These are phyloP conservation scores for Wallacemonas rigidus DNA, from an alignment of 208 protist genomes.

Conservation along the genomic window DNA sequence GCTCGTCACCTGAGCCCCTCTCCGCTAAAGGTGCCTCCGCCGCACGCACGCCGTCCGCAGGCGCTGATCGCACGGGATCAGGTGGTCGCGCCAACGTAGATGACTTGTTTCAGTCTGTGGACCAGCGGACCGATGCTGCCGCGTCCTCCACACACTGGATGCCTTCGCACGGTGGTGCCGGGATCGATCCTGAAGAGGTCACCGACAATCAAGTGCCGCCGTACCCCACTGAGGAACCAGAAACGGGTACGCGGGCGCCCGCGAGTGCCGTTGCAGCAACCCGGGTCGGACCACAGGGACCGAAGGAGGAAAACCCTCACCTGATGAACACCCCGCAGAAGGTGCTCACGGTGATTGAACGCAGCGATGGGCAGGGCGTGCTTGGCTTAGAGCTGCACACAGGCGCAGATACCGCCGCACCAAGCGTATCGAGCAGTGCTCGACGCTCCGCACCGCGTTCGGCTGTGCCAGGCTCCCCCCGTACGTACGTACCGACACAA, in stretches of 20 bases:
- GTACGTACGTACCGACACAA: too few relatives aligned
- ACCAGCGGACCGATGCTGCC: slow-evolving; percentile 10
- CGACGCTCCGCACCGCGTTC: not conserved
- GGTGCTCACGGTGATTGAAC: slow-evolving; percentile 17
- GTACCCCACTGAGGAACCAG: slow-evolving; percentile 16
- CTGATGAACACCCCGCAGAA: slow-evolving; percentile 18
- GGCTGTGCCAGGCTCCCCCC: not conserved
- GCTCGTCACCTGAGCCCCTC: not conserved
- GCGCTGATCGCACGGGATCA: not conserved
- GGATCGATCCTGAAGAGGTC: not conserved
- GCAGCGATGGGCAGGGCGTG: slow-evolving; percentile 7
- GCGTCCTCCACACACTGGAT: not conserved
- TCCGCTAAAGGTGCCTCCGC: not conserved
- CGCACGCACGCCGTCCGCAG: not conserved
- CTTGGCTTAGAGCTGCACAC: not conserved
- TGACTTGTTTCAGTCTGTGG: slow-evolving; percentile 12
- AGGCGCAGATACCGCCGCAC: not conserved
- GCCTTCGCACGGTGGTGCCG: slow-evolving; percentile 4
- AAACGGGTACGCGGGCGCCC: not conserved
- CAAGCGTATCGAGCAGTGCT: not conserved
- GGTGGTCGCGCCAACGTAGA: slow-evolving; percentile 6
- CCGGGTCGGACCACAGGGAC: slow-evolving; percentile 11
- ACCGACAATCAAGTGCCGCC: slow-evolving; percentile 17
- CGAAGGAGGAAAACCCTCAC: slow-evolving; percentile 8
- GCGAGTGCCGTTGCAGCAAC: slow-evolving; percentile 11